phyloP scores from a whole-genome alignment of 345 rosid genomes.

The Citrus medica region DNA sequence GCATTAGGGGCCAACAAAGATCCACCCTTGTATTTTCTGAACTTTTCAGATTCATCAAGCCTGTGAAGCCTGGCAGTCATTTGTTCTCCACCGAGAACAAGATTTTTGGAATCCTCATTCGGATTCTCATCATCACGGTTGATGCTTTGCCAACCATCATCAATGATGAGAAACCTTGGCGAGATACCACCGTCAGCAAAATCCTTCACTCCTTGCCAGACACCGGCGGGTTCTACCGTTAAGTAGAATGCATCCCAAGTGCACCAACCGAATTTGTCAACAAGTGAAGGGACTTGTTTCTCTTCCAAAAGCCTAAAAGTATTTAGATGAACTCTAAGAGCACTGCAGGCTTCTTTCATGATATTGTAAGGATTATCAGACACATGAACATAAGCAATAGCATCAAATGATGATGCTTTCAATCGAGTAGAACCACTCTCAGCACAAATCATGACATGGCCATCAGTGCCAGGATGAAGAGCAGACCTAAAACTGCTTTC shows the following conservation, averaged over 20 bases:
- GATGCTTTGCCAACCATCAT: slow-evolving; percentile 89
- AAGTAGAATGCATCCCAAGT: slow-evolving; percentile 96
- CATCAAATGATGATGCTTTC: slow-evolving; percentile 46
- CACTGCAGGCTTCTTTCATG: slow-evolving; percentile 74
- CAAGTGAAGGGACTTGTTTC: slow-evolving; percentile 51
- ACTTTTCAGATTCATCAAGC: slow-evolving; percentile 67
- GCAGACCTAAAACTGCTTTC: slow-evolving; percentile 73
- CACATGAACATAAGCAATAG: slow-evolving; percentile 76
- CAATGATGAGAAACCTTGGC: slow-evolving; percentile 79
- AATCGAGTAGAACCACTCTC: slow-evolving; percentile 67
- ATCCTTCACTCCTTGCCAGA: slow-evolving; percentile 77
- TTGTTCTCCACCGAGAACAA: slow-evolving; percentile 83
- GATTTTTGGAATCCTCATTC: slow-evolving; percentile 45
- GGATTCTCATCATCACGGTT: slow-evolving; percentile 48
- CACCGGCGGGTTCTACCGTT: slow-evolving; percentile 71
- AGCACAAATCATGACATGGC: slow-evolving; percentile 52
- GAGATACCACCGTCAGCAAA: slow-evolving; percentile 57
- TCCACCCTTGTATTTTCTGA: slow-evolving; percentile 57
- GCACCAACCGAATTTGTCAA: slow-evolving; percentile 92
- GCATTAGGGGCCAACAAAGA: slow-evolving; percentile 42
- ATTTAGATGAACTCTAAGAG: slow-evolving; percentile 69
- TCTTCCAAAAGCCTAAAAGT: slow-evolving; percentile 82
- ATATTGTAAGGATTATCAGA: slow-evolving; percentile 65
- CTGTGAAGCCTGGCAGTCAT: slow-evolving; percentile 77
- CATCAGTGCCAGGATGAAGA: slow-evolving; percentile 55